phyloP scores from a whole-genome alignment of 1,284 basidiomycete species.

The Cutaneotrichosporon cutaneum region DNA sequence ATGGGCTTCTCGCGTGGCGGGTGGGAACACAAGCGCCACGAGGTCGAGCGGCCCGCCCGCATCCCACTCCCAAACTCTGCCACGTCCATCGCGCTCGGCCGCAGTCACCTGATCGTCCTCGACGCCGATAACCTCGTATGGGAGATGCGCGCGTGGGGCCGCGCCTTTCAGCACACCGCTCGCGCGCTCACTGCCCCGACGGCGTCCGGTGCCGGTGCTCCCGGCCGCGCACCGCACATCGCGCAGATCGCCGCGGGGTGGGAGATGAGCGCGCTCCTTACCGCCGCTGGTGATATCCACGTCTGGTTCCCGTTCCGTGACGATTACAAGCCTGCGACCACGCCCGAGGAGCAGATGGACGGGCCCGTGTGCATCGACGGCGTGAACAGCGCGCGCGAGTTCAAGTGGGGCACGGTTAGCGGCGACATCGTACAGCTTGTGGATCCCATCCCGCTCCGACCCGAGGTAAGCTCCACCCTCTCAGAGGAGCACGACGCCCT shows the following conservation, averaged over 20 bases:
- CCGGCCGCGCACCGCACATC: conserved; percentile 33
- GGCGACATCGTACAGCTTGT: conserved; percentile 29
- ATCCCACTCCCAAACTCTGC: conserved; percentile 42
- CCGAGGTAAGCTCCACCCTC: conserved; percentile 54
- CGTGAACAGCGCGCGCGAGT: conserved; percentile 41
- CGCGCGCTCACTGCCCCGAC: conserved; percentile 35
- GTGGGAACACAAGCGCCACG: conserved; percentile 34
- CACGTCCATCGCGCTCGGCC: conserved; percentile 36
- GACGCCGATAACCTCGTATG: conserved; percentile 49
- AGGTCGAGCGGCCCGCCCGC: conserved; percentile 34
- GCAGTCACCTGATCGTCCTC: conserved; percentile 44
- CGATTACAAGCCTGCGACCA: conserved; percentile 40
- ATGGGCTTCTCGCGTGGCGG: conserved; percentile 65
- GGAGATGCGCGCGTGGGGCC: conserved; percentile 45
- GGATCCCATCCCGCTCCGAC: conserved; percentile 28
- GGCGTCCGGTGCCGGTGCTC: conserved; percentile 26
- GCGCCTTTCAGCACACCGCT: conserved; percentile 46
- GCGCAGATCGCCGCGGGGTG: conserved; percentile 74
- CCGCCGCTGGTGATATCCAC: conserved; percentile 65
- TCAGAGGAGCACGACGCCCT: conserved; percentile 41
- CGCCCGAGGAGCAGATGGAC: conserved; percentile 14
- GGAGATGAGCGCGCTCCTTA: conserved; percentile 68
- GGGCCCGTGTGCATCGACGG: conserved; percentile 37
- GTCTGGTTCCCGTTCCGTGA: conserved; percentile 67
- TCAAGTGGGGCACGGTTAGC: conserved; percentile 40